Evolutionary conservation across 2,329 filamentous ascomycete species (phyloP).

Genomic region (Paracoccidioides lutzii): DNA sequence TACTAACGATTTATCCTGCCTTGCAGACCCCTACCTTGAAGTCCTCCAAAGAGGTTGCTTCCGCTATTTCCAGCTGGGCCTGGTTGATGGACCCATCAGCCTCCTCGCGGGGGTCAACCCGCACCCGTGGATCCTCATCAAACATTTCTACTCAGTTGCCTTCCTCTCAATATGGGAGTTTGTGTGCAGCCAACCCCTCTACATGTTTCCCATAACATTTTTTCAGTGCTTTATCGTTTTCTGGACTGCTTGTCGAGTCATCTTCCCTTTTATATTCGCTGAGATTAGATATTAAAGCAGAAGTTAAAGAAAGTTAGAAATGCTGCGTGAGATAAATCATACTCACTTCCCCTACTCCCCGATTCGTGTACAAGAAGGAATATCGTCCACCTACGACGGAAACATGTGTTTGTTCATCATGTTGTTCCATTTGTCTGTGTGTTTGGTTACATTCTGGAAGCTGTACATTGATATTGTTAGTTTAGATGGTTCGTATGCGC

Average conservation of each 20-base stretch:
- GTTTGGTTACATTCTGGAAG: no score
- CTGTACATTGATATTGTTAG: no score
- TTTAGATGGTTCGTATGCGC: no score
- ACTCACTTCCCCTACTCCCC: no score
- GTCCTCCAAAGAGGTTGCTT: slow-evolving; percentile 86
- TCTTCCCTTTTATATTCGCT: slow-evolving; percentile 65
- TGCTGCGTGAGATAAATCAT: no score
- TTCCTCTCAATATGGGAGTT: slow-evolving; percentile 71
- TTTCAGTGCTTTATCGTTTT: slow-evolving; percentile 57
- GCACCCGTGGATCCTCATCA: slow-evolving; percentile 63
- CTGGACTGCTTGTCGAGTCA: slow-evolving; percentile 68
- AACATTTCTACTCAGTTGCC: slow-evolving; percentile 91
- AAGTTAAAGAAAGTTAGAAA: background rate
- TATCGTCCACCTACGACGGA: no score
- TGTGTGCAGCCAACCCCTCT: slow-evolving; percentile 38
- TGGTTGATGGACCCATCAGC: slow-evolving; percentile 64
- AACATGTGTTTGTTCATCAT: no score
- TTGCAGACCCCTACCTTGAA: slow-evolving; percentile 52
- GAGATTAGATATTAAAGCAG: slow-evolving; percentile 40
- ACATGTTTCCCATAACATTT: slow-evolving; percentile 50
- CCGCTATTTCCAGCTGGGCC: slow-evolving; percentile 68
- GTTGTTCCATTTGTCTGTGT: no score
- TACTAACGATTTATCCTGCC: background rate
- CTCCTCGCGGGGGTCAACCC: slow-evolving; percentile 71
- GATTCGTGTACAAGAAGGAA: no score